Base-by-base conservation (phyloP, 768 basidiomycete species). In the Lactarius tabidus region DNA sequence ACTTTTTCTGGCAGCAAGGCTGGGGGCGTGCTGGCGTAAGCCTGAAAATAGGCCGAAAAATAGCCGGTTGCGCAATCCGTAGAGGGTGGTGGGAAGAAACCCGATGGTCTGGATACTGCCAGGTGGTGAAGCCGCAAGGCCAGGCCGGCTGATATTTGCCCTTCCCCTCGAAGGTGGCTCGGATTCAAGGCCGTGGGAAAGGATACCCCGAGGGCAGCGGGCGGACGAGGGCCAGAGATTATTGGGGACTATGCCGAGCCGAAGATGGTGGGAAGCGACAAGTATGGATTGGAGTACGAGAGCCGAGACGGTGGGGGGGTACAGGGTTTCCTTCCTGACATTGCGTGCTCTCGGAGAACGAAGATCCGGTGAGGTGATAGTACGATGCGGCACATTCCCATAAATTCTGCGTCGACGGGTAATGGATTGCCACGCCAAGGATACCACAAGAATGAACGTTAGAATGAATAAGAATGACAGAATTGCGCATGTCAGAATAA, bases 251-350 rank as follows among this genome's bases (percentile, higher is more conserved):
- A 68, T 28, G 31, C 36, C 10, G 29, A 68, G 53, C 29, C 28
- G 57, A 18, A 62, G 51, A 55, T 60, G 65, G 23, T 39, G 28
- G 6, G 67, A 67, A 29, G 65, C 67, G 39, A 68, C 54, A 12
- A 68, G 45, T 20, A 61, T 63, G 17, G 67, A 68, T 48, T 62
- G 65, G 1, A 43, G 38, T 14, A 57, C 29, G 41, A 63, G 57
- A 28, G 53, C 29, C 33, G 67, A 66, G 58, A 66, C 52, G 7
- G 57, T 59, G 20, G 67, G 57, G 8, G 31, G 15, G 39, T 60
- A 29, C 9, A 52, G 39, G 28, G 48, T 23, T 41, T 56, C 56
- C 23, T 43, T 66, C 56, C 48, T 33, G 36, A 17, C 29, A n/a
- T n/a, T 51, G 48, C 60, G 29, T 2, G 41, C 57, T 8, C 57